These are phyloP conservation scores for Ampelomyces quisqualis DNA, from an alignment of 2,329 filamentous ascomycete species.

Conservation along the genomic window DNA sequence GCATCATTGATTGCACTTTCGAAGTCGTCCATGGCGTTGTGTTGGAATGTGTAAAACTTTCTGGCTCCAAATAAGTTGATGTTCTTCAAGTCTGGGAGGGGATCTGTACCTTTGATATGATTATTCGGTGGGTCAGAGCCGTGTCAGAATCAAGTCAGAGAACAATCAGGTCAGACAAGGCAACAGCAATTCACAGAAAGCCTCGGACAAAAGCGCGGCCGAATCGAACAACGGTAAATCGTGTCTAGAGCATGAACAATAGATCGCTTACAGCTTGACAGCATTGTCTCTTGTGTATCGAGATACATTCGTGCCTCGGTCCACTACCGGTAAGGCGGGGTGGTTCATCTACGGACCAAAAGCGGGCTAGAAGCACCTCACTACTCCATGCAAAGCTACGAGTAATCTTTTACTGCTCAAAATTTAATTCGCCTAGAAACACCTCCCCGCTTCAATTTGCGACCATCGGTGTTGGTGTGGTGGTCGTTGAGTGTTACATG, in stretches of 20 bases:
- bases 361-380: no score
- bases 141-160: background rate
- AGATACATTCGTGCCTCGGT: constrained; percentile 1
- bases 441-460: background rate
- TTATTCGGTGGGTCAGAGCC: background rate
- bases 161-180: background rate
- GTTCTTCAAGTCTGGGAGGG: no score
- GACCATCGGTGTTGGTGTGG: background rate
- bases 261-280: background rate
- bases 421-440: no score
- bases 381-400: background rate
- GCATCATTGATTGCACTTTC: constrained; percentile 28
- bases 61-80: background rate
- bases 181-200: background rate
- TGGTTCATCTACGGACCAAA: no score
- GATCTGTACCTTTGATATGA: background rate
- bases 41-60: background rate
- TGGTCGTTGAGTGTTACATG: background rate
- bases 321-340: background rate
- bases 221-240: no score
- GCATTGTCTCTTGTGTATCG: background rate
- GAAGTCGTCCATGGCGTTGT: constrained; percentile 20
- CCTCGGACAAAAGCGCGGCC: background rate
- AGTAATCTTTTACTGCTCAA: no score
- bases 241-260: background rate